A percentile compares a stretch with the other conserved stretches of the same genome.
Conservation (phyloP, 768 basidiomycete genomes). For the Dentipellis sp. region DNA sequence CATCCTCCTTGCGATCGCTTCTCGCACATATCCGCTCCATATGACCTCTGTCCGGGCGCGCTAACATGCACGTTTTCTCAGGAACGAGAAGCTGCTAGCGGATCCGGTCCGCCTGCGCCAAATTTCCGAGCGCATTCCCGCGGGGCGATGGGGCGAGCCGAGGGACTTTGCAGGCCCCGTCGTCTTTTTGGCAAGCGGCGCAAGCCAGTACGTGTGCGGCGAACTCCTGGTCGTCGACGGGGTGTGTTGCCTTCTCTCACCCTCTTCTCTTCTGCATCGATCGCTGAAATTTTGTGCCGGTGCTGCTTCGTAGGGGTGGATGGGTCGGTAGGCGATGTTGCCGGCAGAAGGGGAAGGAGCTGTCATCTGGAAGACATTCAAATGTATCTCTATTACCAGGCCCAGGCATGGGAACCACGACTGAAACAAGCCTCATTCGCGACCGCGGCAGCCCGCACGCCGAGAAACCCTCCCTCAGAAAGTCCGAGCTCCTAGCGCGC, state of each 20-base stretch:
- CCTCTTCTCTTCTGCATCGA: not conserved
- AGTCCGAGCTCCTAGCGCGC: no score
- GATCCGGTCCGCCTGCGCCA: conserved; percentile 54
- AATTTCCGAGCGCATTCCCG: conserved; percentile 65
- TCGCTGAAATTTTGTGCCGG: not conserved
- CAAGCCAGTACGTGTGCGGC: conserved; percentile 61
- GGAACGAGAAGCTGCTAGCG: conserved; percentile 56
- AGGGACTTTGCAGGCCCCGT: conserved; percentile 59
- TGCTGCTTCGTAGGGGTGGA: conserved; percentile 16
- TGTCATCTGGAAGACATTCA: not conserved
- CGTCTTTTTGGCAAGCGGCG: conserved; percentile 55
- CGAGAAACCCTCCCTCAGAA: no score
- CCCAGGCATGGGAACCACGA: no score
- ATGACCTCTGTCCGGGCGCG: not conserved
- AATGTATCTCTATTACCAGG: no score
- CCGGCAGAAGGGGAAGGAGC: not conserved
- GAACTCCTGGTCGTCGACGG: conserved; percentile 62
- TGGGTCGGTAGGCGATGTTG: conserved; percentile 15
- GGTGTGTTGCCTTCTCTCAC: conserved; percentile 30
- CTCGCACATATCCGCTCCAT: not conserved
- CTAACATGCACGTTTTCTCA: conserved; percentile 18
- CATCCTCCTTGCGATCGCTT: not conserved
- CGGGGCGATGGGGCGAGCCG: conserved; percentile 58
- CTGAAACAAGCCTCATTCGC: no score
- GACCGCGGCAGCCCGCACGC: no score